These are phyloP conservation scores for Hymenoscyphus scutula DNA, from an alignment of 2,329 filamentous ascomycete genomes.

Conservation along the genomic window DNA sequence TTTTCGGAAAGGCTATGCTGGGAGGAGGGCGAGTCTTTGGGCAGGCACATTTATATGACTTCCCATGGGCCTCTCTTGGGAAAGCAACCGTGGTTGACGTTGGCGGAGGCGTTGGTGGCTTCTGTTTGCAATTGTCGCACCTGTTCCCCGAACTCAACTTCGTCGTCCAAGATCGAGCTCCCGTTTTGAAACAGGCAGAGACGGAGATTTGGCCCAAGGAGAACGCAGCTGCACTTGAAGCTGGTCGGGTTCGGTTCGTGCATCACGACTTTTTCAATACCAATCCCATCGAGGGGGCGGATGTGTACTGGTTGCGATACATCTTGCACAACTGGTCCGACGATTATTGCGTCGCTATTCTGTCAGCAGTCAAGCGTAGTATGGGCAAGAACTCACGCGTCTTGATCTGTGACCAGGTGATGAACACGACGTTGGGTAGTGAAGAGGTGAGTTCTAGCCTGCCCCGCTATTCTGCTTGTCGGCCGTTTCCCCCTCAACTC, in stretches of 20 bases:
- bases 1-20: conserved; percentile 35
- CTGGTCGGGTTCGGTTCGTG: too few species aligned
- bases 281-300: too few species aligned
- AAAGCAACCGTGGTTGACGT: conserved; percentile 33
- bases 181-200: conserved; percentile 24
- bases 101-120: conserved; percentile 35
- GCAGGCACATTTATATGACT: conserved; percentile 31
- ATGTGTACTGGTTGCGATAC: too few species aligned
- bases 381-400: conserved; percentile 27
- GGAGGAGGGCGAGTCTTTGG: conserved; percentile 33
- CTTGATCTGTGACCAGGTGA: conserved; percentile 36
- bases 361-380: too few species aligned
- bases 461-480: too few species aligned
- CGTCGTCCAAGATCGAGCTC: conserved; percentile 39
- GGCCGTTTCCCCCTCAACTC: too few species aligned
- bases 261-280: too few species aligned
- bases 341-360: too few species aligned
- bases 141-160: conserved; percentile 38
- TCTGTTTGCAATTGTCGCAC: conserved; percentile 36
- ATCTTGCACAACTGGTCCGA: too few species aligned
- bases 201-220: too few species aligned
- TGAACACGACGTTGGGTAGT: conserved; percentile 33
- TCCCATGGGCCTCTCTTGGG: conserved; percentile 31
- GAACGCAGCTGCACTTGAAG: too few species aligned
- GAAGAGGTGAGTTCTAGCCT: too few species aligned